Evolutionary conservation across 768 basidiomycete species (phyloP).

Genomic region (Trametes sanguinea): DNA sequence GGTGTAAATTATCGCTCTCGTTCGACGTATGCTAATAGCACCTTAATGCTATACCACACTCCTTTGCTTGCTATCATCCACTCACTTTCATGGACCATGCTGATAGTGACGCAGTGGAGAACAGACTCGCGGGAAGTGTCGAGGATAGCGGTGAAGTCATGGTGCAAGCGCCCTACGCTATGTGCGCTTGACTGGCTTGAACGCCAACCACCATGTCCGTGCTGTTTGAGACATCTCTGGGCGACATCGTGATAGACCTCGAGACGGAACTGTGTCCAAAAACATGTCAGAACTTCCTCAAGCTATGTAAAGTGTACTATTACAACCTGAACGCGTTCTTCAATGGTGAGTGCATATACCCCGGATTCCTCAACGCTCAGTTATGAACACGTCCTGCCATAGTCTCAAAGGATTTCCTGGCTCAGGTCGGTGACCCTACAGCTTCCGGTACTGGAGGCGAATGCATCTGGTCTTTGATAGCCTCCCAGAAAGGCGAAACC

Average conservation of each 20-base stretch:
- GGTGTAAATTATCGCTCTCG: slow-evolving; percentile 18
- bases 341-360: slow-evolving; percentile 67
- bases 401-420: slow-evolving; percentile 98
- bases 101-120: no score
- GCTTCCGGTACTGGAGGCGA: slow-evolving; percentile 94
- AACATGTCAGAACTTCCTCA: slow-evolving; percentile 94
- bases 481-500: slow-evolving; percentile 43
- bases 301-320: slow-evolving; percentile 96
- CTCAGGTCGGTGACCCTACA: slow-evolving; percentile 94
- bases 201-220: slow-evolving; percentile 72
- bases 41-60: slow-evolving; percentile 20
- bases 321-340: slow-evolving; percentile 98
- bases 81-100: no score
- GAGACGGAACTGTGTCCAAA: slow-evolving; percentile 89
- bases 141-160: background rate
- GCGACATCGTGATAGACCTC: slow-evolving; percentile 95
- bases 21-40: background rate
- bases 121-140: no score
- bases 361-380: background rate
- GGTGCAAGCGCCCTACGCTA: background rate
- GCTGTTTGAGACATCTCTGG: slow-evolving; percentile 93
- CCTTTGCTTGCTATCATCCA: background rate
- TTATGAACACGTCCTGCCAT: background rate
- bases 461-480: slow-evolving; percentile 79
- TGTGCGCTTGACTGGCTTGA: background rate